Conservation (phyloP, 345 rosid genomes). For the Sisymbrium irio region DNA sequence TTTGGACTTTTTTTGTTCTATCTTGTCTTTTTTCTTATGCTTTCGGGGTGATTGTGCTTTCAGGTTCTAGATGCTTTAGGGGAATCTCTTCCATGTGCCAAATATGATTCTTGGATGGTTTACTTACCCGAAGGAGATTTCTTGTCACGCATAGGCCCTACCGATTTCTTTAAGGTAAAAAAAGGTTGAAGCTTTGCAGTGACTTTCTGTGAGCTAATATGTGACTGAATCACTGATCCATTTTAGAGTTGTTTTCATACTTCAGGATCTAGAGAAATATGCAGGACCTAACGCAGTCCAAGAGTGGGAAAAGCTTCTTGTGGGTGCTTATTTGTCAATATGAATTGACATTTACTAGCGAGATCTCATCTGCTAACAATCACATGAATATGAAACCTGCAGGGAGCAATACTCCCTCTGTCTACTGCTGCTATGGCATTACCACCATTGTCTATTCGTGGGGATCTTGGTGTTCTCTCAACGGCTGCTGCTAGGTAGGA, state of each 20-base stretch:
- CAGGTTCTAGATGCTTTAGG: slow-evolving; percentile 92
- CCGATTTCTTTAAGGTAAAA: slow-evolving; percentile 83
- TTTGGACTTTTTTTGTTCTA: background rate
- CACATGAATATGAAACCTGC: slow-evolving; percentile 27
- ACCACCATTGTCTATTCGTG: slow-evolving; percentile 82
- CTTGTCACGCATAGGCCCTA: slow-evolving; percentile 86
- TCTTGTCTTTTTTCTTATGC: slow-evolving; percentile 13
- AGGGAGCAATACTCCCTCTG: slow-evolving; percentile 93
- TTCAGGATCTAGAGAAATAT: slow-evolving; percentile 81
- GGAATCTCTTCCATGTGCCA: slow-evolving; percentile 77
- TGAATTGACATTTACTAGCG: slow-evolving; percentile 18
- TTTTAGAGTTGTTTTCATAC: background rate
- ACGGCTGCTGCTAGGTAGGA: slow-evolving; percentile 71
- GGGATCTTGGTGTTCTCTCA: slow-evolving; percentile 83
- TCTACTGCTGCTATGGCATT: slow-evolving; percentile 90
- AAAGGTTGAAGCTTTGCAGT: background rate
- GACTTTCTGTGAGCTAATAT: background rate
- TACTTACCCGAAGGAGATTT: slow-evolving; percentile 91
- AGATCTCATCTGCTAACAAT: slow-evolving; percentile 29
- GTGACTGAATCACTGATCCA: background rate
- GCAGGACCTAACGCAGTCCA: slow-evolving; percentile 71
- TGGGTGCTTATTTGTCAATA: slow-evolving; percentile 33
- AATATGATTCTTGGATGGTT: slow-evolving; percentile 97
- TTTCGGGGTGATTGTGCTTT: slow-evolving; percentile 16
- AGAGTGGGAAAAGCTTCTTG: slow-evolving; percentile 92